phyloP scores from a whole-genome alignment of 2,329 filamentous ascomycete species.

The Arthrobotrys megalospora region DNA sequence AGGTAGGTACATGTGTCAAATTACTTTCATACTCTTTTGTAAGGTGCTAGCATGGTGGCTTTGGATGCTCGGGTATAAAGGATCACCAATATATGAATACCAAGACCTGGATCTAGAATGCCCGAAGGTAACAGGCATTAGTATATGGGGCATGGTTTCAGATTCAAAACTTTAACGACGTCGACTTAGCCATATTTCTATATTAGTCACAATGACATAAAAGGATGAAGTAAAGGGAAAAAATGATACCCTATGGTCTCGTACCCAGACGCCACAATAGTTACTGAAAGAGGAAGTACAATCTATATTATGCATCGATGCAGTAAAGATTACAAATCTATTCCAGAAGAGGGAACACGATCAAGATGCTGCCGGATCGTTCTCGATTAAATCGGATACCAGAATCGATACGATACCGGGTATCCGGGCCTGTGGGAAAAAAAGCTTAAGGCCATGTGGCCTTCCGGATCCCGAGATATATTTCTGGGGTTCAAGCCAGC shows the following conservation, averaged over 20 bases:
- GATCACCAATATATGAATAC: background rate
- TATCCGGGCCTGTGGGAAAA: conserved; percentile 1
- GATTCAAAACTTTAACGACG: background rate
- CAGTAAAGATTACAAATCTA: background rate
- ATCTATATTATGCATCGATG: conserved; percentile 13
- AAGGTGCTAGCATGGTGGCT: background rate
- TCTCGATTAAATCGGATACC: conserved; percentile 16
- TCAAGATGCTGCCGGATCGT: conserved; percentile 3
- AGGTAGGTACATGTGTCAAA: conserved; percentile 1
- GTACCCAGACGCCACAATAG: background rate
- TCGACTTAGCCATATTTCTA: background rate
- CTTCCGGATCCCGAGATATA: background rate
- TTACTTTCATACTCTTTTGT: background rate
- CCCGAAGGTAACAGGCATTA: background rate
- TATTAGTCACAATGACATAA: conserved; percentile 2
- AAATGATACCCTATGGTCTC: too few relatives aligned
- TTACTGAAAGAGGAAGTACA: conserved; percentile 18
- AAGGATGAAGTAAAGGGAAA: background rate
- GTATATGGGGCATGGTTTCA: conserved; percentile 7
- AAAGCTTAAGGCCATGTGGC: conserved; percentile 31
- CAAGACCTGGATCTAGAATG: background rate
- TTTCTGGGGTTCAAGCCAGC: background rate
- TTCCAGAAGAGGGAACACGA: conserved; percentile 16
- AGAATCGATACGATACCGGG: conserved; percentile 18
- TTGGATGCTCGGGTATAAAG: background rate